Percentiles rank a stretch among this genome's conserved stretches.
Conservation (phyloP, 1,139 yeast species). For the Meyerozyma guilliermondii region DNA sequence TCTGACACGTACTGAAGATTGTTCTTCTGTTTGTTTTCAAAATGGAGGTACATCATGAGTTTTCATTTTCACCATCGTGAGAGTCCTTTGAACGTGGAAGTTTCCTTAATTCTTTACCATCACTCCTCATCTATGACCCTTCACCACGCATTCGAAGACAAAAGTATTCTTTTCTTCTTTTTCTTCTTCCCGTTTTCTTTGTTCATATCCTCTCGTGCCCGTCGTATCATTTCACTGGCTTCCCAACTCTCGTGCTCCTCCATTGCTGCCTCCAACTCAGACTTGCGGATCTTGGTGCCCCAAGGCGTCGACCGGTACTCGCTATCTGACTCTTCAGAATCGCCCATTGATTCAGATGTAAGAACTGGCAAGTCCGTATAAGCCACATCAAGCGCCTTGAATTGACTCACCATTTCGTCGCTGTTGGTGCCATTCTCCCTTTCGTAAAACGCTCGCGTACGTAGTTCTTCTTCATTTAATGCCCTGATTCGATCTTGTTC, state of each 20-base stretch:
- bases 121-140: neutral
- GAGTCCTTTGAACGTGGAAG: neutral
- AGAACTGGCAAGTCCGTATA: conserved; percentile 25
- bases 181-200: conserved; percentile 22
- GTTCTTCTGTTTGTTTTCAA: no score
- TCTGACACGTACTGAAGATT: no score
- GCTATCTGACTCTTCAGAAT: conserved; percentile 5
- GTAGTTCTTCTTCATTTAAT: conserved; percentile 55
- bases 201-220: conserved; percentile 44
- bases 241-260: conserved; percentile 33
- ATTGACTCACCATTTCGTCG: neutral
- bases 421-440: conserved; percentile 41
- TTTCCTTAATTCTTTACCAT: neutral
- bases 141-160: conserved; percentile 6
- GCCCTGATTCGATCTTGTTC: conserved; percentile 61
- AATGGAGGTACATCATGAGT: no score
- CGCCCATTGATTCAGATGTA: conserved; percentile 4
- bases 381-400: conserved; percentile 26
- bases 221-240: conserved; percentile 46
- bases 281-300: conserved; percentile 53
- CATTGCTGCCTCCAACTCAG: conserved; percentile 23
- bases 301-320: conserved; percentile 46
- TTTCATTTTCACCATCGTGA: neutral
- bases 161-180: conserved; percentile 17
- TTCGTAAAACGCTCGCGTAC: conserved; percentile 51